phyloP scores from a whole-genome alignment of 345 rosid species.

The Melastoma malabathricum region DNA sequence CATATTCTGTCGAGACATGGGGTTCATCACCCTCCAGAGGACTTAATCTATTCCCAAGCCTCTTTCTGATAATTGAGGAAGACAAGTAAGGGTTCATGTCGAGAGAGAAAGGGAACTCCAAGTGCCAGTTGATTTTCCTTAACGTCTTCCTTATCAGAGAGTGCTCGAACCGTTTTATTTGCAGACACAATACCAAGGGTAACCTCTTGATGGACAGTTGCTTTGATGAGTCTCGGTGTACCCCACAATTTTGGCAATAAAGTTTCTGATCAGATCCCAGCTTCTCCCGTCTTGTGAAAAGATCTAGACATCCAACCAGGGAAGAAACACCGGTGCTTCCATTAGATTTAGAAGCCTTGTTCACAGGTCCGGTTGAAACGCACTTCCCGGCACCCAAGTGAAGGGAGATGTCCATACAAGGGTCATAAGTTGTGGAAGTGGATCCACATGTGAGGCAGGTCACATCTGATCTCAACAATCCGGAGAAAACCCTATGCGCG shows the following conservation, averaged over 20 bases:
- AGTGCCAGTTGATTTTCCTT: conserved; percentile 56
- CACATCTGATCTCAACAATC: conserved; percentile 82
- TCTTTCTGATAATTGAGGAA: conserved; percentile 54
- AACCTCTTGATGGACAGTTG: conserved; percentile 87
- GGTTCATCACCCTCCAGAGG: conserved; percentile 45
- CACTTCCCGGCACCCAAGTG: conserved; percentile 40
- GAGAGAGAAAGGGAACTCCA: conserved; percentile 74
- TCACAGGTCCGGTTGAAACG: conserved; percentile 16
- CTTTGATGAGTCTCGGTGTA: conserved; percentile 57
- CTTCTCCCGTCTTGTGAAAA: conserved; percentile 71
- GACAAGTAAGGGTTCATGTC: conserved; percentile 76
- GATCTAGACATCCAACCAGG: conserved; percentile 65
- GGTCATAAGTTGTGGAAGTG: conserved; percentile 84
- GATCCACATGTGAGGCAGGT: conserved; percentile 74
- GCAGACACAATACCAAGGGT: conserved; percentile 73
- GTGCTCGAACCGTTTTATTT: conserved; percentile 86
- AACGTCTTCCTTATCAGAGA: conserved; percentile 47
- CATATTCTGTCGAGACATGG: conserved; percentile 48
- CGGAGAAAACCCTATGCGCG: conserved; percentile 83
- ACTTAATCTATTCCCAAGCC: conserved; percentile 62
- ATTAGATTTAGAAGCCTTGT: conserved; percentile 22
- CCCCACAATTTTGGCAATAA: conserved; percentile 74
- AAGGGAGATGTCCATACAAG: conserved; percentile 82
- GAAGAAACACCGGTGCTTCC: conserved; percentile 20
- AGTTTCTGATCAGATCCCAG: conserved; percentile 84